Percentiles rank a stretch among this genome's conserved stretches.
Conservation (phyloP, 2,329 filamentous ascomycete genomes). For the Sporothrix phasma region DNA sequence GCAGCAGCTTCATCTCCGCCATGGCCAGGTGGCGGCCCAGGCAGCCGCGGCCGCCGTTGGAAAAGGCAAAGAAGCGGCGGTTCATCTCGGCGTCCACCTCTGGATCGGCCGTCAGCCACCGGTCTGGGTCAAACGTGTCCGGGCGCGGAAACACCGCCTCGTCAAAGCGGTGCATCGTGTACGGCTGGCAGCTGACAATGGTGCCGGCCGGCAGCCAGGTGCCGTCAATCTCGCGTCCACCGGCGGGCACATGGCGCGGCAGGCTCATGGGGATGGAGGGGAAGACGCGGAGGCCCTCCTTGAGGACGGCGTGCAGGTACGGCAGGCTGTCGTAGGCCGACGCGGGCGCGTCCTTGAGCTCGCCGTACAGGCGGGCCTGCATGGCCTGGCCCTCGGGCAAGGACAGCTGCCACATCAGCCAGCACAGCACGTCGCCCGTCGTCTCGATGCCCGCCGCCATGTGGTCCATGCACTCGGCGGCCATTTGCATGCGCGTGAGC, state of each 20-base stretch:
- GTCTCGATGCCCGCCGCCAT: constrained; percentile 65
- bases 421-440: constrained; percentile 60
- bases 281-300: constrained; percentile 51
- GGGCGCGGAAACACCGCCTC: constrained; percentile 64
- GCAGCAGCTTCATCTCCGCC: constrained; percentile 56
- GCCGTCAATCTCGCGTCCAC: constrained; percentile 44
- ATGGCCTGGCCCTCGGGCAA: constrained; percentile 41
- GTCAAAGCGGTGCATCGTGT: constrained; percentile 49
- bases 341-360: constrained; percentile 30
- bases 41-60: constrained; percentile 54
- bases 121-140: constrained; percentile 65
- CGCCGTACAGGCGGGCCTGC: constrained; percentile 43
- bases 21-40: constrained; percentile 55
- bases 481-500: constrained; percentile 44
- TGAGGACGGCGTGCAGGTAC: constrained; percentile 53
- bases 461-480: constrained; percentile 61
- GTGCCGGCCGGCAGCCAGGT: constrained; percentile 42
- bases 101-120: constrained; percentile 66
- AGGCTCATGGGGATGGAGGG: constrained; percentile 57
- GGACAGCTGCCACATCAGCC: constrained; percentile 61
- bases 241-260: constrained; percentile 43
- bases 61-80: constrained; percentile 54
- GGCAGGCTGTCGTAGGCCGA: constrained; percentile 38
- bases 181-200: constrained; percentile 51
- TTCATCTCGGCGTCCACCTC: constrained; percentile 62